Evolutionary conservation across 1,284 basidiomycete species (phyloP).

Genomic region (Cryptococcus depauperatus): DNA sequence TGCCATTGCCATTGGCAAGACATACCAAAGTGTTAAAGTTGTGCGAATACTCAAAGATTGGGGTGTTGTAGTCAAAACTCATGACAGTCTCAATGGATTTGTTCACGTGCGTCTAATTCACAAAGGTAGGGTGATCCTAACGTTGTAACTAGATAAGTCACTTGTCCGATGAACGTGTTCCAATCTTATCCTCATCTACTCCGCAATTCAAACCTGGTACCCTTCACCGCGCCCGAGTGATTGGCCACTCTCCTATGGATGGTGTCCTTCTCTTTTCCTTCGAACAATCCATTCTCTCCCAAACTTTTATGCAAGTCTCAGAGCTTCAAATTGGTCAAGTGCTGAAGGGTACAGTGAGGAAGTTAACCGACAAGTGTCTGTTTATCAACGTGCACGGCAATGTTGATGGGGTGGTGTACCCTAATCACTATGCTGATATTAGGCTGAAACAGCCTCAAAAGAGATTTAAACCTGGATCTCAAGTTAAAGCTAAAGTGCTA

Average conservation of each 20-base stretch:
- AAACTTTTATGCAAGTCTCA: conserved; percentile 75
- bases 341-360: conserved; percentile 76
- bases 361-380: conserved; percentile 66
- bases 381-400: conserved; percentile 78
- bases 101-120: no score
- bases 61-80: conserved; percentile 64
- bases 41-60: conserved; percentile 67
- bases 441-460: conserved; percentile 82
- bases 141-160: conserved; percentile 68
- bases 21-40: conserved; percentile 65
- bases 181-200: conserved; percentile 59
- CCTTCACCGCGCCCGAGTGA: conserved; percentile 78
- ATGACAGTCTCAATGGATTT: conserved; percentile 63
- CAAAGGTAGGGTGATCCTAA: conserved; percentile 49
- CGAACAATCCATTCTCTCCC: conserved; percentile 71
- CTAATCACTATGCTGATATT: conserved; percentile 92
- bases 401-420: conserved; percentile 89
- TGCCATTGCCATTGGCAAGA: conserved; percentile 63
- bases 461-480: conserved; percentile 76
- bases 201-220: conserved; percentile 73
- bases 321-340: conserved; percentile 78
- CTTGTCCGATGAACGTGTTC: conserved; percentile 80
- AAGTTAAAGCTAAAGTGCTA: conserved; percentile 78
- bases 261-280: conserved; percentile 80
- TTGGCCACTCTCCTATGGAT: conserved; percentile 80